These are phyloP conservation scores for Rhizoclosmatium sp. DNA, from an alignment of 192 early-diverging fungal species.

Conservation along the genomic window DNA sequence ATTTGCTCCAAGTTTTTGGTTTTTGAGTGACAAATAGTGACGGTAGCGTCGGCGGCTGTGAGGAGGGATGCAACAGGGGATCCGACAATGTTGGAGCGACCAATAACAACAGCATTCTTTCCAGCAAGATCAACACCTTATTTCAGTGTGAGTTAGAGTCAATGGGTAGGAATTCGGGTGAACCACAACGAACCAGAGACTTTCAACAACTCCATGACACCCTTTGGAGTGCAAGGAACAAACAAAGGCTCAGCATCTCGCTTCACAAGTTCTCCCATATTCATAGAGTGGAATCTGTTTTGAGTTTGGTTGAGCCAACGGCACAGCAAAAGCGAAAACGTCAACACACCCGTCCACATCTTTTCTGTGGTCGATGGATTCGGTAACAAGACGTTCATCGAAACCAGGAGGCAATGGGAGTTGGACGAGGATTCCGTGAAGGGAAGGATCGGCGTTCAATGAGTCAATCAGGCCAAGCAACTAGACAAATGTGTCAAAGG, in stretches of 20 bases:
- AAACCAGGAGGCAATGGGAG: slow-evolving; percentile 90
- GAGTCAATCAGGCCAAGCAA: slow-evolving; percentile 71
- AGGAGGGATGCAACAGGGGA: slow-evolving; percentile 87
- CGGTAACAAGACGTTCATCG: slow-evolving; percentile 81
- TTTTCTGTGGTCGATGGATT: slow-evolving; percentile 84
- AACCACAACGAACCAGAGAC: slow-evolving; percentile 40
- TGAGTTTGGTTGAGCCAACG: background rate
- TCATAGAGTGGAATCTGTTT: slow-evolving; percentile 85
- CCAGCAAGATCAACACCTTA: slow-evolving; percentile 74
- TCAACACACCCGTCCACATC: slow-evolving; percentile 92
- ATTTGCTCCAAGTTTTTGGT: slow-evolving; percentile 79
- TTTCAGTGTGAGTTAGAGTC: background rate
- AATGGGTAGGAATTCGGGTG: background rate
- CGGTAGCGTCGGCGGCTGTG: slow-evolving; percentile 83
- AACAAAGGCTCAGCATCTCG: slow-evolving; percentile 81
- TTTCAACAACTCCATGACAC: slow-evolving; percentile 86
- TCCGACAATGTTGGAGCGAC: slow-evolving; percentile 96
- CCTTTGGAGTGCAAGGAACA: slow-evolving; percentile 96
- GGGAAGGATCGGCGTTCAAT: slow-evolving; percentile 78
- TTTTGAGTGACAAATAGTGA: slow-evolving; percentile 92
- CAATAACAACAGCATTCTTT: slow-evolving; percentile 92
- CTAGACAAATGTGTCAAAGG: slow-evolving; percentile 36
- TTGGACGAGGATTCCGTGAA: slow-evolving; percentile 98
- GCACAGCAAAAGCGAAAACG: background rate
- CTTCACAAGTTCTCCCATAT: slow-evolving; percentile 92